Evolutionary conservation across 1,284 basidiomycete species (phyloP), one percentile per base, ranked within the genome.

Genomic region (Naganishia albida): DNA sequence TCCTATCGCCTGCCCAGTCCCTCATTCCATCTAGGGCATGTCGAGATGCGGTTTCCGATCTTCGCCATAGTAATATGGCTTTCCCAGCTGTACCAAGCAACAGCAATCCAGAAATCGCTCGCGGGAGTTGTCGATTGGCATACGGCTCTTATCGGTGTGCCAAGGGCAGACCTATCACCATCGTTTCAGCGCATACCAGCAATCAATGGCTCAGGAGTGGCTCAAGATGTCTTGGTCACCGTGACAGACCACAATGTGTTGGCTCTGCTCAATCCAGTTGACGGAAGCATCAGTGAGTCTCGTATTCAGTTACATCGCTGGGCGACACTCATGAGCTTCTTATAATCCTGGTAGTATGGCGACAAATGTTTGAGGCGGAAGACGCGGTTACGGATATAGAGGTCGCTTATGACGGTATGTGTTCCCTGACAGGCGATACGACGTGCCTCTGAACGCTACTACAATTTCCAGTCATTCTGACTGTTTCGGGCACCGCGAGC

Each of bases 81-180:
- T 10, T 20, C 44, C 46, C 44, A 62, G 26, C 50, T 65, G 38
- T 39, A 48, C 15, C 55, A 54, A 34, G 69, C 71, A 12, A 20
- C 71, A 1, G 75, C 74, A 2, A 66, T 79, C 8, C 76, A 78
- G 67, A 70, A 72, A 26, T 74, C 77, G 48, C 70, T 79, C 18
- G 90, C 86, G 40, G 92, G 91, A 56, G 81, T 91, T 39, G 84
- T 92, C 42, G 91, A 94, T 81, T 94, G 91, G 92, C 85, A 94
- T 79, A 88, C 86, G 70, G 78, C 83, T 23, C 82, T 88, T 30
- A 80, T 91, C 63, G 92, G 92, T 25, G 81, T 87, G 8, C 89
- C 90, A 0, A 76, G 86, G 8, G 68, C 73, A 12, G 68, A 71
- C 12, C 72, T 75, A 0, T 68, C 73, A 18, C 78, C 81, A 15